Evolutionary conservation across 306 rosid species (phyloP).

Genomic region (Quercus rubra): DNA sequence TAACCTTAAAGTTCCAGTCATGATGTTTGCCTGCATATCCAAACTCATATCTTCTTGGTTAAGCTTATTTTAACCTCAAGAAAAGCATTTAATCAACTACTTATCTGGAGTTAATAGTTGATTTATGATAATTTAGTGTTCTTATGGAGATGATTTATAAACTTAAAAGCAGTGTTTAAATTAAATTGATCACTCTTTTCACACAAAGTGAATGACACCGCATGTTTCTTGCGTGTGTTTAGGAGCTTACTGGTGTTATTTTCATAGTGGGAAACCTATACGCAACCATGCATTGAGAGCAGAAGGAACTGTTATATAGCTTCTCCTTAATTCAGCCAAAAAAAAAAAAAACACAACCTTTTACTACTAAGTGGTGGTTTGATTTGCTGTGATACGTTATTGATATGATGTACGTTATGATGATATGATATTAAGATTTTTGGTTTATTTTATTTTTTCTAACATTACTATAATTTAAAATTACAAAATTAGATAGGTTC

Average conservation of each 20-base stretch:
- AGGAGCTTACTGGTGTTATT: not conserved
- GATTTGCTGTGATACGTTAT: fast-evolving
- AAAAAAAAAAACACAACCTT: no score
- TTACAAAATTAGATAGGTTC: no score
- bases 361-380: no score
- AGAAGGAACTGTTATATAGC: no score
- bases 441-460: no score
- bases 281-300: no score
- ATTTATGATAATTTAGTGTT: not conserved
- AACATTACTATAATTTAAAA: no score
- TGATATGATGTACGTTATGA: no score
- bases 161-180: slow-evolving; percentile 1
- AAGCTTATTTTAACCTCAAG: not conserved
- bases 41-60: not conserved
- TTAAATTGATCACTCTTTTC: slow-evolving; percentile 18
- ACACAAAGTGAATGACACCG: slow-evolving; percentile 30
- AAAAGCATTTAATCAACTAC: not conserved
- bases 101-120: not conserved
- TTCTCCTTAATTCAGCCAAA: no score
- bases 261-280: no score
- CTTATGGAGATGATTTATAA: not conserved
- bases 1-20: slow-evolving; percentile 3
- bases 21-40: slow-evolving; percentile 15
- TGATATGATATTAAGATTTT: no score
- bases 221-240: slow-evolving; percentile 46